Base-by-base conservation (phyloP, 768 basidiomycete species). In the Mycena vulgaris region DNA sequence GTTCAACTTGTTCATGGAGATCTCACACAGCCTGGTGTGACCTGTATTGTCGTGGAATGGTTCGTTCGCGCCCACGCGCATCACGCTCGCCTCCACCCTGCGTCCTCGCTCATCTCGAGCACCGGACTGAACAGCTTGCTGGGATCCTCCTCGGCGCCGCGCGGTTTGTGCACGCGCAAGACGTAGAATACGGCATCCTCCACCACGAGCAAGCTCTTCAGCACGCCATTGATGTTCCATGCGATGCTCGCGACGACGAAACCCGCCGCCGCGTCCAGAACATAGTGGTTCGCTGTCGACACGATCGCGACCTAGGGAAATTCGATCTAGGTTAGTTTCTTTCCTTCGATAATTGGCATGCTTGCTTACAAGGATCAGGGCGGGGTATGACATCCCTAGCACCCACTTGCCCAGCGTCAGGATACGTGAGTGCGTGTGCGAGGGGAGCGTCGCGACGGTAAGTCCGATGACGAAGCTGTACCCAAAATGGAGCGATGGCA, bases 221-320 rank as follows among this genome's bases (percentile, higher is more conserved):
- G 56, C 17, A 73, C 56, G 28, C 72, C 65, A 30, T 73, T 73
- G 33, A 69, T 69, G 56, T 73, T 73, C 72, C 72, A 73, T 37
- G 68, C 72, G 27, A 73, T 67, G 68, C 68, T 66, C 10, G 72
- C 72, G 9, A 73, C 72, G 56, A 73, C 49, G 42, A 69, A 69
- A n/a, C 72, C 72, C 10, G 72, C 72, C 2, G 40, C 66, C 13
- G 72, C 72, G 45, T 73, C 72, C 16, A 73, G 61, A 31, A 73
- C 72, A 57, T 73, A 73, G 55, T 73, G 72, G 53, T 73, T 73
- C 55, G 72, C 72, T 25, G 72, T 73, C 40, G 72, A 51, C 10
- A 73, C 72, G 35, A 73, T 73, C 35, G 72, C 72, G 31, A 73
- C n/a, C n/a, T n/a, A n/a, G n/a, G n/a, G n/a, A n/a, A n/a, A n/a